Evolutionary conservation across 192 early-diverging fungal species (phyloP), one percentile per base, ranked within the genome.

Genomic region (Powellomyces hirtus): DNA sequence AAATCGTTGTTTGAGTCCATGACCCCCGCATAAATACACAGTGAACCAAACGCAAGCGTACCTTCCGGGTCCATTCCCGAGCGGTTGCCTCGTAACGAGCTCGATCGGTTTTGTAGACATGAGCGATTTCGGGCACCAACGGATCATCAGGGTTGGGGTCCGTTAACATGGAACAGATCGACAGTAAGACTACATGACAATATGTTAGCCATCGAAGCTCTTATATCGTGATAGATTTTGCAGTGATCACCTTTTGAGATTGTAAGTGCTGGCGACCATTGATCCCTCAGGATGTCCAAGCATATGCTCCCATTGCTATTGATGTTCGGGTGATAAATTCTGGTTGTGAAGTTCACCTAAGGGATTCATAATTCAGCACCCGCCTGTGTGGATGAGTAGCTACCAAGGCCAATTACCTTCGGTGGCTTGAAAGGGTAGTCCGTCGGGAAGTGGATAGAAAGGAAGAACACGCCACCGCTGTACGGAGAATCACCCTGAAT

Each of bases 271-370:
- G 97, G 95, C 55, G 93, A 95, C 97, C 97, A 98, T 75, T 98
- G 95, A 75, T 98, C 97, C 74, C 87, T 94, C 76, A 98, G 83
- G 71, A 98, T 98, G 77, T 98, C 97, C 78, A 98, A 81, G 73
- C 95, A 98, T 76, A 98, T 98, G 77, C 88, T 90, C 56, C 97
- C 97, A 77, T 96, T 97, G 79, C 86, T 89, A 84, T 98, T 97
- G 80, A 98, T 97, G 85, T 98, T 98, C 57, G 95, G 95, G 80
- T 98, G 97, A 73, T 98, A 98, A 70, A 98, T 96, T 69, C 89
- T 84, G 53, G 95, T 98, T 64, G 90, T 96, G 78, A 97, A 98
- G 80, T 86, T 91, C 55, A 98, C 86, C 87, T 92, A 68, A 16
- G 50, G 18, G 18, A 46, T 22, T 16, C 44, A 22, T 22, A 46